phyloP scores from a whole-genome alignment of 805 yeast genomes.

The Brettanomyces bruxellensis region DNA sequence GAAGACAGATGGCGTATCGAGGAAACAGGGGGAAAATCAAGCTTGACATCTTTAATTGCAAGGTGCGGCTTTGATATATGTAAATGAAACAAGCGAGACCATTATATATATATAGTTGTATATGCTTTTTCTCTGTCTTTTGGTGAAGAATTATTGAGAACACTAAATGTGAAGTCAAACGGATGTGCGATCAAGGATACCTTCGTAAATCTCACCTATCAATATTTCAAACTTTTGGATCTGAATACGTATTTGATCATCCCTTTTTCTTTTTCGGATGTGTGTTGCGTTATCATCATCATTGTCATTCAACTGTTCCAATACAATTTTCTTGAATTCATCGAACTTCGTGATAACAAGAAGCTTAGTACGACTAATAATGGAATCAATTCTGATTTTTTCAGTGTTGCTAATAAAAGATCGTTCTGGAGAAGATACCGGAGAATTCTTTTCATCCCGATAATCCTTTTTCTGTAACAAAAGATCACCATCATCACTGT shows the following conservation, averaged over 20 bases:
- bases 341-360: conserved; percentile 22
- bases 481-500: conserved; percentile 1
- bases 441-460: conserved; percentile 3
- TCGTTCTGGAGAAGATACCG: neutral
- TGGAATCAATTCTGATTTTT: conserved; percentile 24
- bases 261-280: neutral
- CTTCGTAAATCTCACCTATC: conserved; percentile 29
- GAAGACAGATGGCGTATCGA: conserved; percentile 24
- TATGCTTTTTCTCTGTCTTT: neutral
- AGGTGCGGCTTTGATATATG: conserved; percentile 10
- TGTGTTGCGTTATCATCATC: neutral
- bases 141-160: too few species aligned
- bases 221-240: conserved; percentile 14
- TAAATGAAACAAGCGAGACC: neutral
- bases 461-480: conserved; percentile 4
- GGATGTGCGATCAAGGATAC: conserved; percentile 26
- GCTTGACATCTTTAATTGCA: conserved; percentile 12
- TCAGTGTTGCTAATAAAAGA: conserved; percentile 22
- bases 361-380: conserved; percentile 23
- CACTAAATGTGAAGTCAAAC: conserved; percentile 8
- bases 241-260: conserved; percentile 1
- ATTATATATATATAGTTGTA: neutral
- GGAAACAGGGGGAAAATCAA: conserved; percentile 8
- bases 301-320: conserved; percentile 1
- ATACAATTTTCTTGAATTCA: conserved; percentile 10